Base-by-base conservation (phyloP, 441 rosid genomes). In the Flueggea neowawraea region DNA sequence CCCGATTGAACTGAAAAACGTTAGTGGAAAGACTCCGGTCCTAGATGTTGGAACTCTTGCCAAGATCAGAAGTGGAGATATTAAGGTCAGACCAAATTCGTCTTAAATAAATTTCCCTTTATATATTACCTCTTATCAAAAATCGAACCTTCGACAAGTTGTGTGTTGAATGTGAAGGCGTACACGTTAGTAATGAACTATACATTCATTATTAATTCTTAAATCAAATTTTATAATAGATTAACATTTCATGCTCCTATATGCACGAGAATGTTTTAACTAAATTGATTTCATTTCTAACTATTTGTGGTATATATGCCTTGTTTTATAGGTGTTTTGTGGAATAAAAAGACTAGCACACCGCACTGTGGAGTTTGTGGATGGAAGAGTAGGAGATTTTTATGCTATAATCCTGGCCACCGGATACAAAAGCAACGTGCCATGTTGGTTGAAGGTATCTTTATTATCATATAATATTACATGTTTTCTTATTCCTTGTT, bases 341-440 rank as follows among this genome's bases (percentile, higher is more conserved):
- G 95, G 77, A 43, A 74, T 91, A 59, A 84, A 82, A 79, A 74
- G 84, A 56, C 51, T 89, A 68, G 64, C 62, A 62, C 45, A 49
- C 49, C 54, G 69, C 14, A 72, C 72, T 1, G 96, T 66, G 56
- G 95, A 91, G 73, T 91, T 91, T 77, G 79, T 78, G 16, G 84
- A 89, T 65, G 96, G 96, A 45, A 80, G 65, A 55, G 69, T 62
- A 0, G 87, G 77, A 60, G 76, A 64, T 31, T 89, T 84, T 22
- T 96, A 91, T 39, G 86, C 86, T 22, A 81, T 91, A 33, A 75
- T 91, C 61, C 83, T 91, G 5, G 97, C 97, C 39, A 89, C 97
- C 0, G 97, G 97, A n/a, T 91, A 82, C 74, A 91, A 74, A 78
- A 91, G 91, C 71, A 89, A 85, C 41, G 96, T 91, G 31, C 87